These are phyloP conservation scores for Dipodascopsis tothii DNA, from an alignment of 805 yeast genomes.

Conservation along the genomic window DNA sequence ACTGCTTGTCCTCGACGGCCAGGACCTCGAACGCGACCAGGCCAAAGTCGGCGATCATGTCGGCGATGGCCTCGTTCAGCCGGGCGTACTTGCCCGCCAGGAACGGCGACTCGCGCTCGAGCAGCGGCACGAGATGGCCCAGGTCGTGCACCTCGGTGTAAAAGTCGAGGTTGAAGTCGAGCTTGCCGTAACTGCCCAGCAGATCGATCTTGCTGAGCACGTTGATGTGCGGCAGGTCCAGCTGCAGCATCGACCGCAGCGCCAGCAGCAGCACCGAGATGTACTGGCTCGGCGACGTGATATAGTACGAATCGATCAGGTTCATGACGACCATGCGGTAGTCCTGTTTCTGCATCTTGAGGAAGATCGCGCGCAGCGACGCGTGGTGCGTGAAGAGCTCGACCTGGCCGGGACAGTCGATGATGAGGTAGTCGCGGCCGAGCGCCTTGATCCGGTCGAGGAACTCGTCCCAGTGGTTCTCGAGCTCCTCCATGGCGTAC, in stretches of 20 bases:
- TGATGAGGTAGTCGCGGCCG: conserved; percentile 50
- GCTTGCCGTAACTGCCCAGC: conserved; percentile 57
- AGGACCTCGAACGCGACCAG: conserved; percentile 83
- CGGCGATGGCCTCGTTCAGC: conserved; percentile 70
- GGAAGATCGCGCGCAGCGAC: conserved; percentile 62
- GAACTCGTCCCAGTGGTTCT: conserved; percentile 53
- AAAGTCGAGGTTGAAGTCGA: conserved; percentile 65
- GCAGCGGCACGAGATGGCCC: conserved; percentile 53
- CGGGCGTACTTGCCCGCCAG: conserved; percentile 55
- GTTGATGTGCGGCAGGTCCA: conserved; percentile 87
- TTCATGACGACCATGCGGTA: conserved; percentile 66
- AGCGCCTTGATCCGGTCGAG: conserved; percentile 49
- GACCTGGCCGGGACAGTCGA: conserved; percentile 93
- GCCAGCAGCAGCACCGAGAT: conserved; percentile 73
- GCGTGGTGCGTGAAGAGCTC: conserved; percentile 88
- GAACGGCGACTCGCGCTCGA: conserved; percentile 67
- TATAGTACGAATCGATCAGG: conserved; percentile 70
- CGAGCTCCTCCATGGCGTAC: conserved; percentile 67
- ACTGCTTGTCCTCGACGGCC: conserved; percentile 81
- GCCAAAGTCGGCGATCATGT: conserved; percentile 78
- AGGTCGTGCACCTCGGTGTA: conserved; percentile 91
- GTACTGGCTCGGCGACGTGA: conserved; percentile 84
- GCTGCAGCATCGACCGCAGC: conserved; percentile 82
- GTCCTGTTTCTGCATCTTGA: conserved; percentile 54
- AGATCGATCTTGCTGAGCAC: conserved; percentile 88